Conservation (phyloP, 805 yeast genomes). For the Metschnikowia dekortorum region DNA sequence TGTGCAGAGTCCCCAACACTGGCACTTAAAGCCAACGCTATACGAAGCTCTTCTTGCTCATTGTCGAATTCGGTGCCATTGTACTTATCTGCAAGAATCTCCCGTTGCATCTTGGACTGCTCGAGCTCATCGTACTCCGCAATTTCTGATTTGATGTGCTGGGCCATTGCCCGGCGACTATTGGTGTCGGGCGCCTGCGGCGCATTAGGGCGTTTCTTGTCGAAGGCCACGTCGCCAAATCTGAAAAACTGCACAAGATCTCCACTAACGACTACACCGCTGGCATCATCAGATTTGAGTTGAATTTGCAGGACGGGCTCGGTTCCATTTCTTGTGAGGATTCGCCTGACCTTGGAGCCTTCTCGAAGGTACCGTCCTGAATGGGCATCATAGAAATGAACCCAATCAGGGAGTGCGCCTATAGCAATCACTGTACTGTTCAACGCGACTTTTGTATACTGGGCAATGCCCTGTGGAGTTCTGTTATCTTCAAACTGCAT, state of each 20-base stretch:
- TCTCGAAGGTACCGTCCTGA: constrained; percentile 17
- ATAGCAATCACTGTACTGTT: constrained; percentile 29
- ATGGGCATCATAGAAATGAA: constrained; percentile 18
- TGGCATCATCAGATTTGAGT: constrained; percentile 12
- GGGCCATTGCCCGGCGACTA: constrained; percentile 10
- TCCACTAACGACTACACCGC: constrained; percentile 17
- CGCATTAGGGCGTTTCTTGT: constrained; percentile 13
- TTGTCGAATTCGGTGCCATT: constrained; percentile 38
- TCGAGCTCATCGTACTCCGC: constrained; percentile 33
- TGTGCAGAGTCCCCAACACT: constrained; percentile 10
- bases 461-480: constrained; percentile 20
- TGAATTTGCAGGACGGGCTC: constrained; percentile 15
- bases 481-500: constrained; percentile 16
- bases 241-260: constrained; percentile 16
- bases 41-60: constrained; percentile 24
- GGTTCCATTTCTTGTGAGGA: constrained; percentile 11
- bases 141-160: constrained; percentile 29
- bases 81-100: constrained; percentile 37
- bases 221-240: constrained; percentile 11
- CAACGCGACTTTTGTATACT: constrained; percentile 27
- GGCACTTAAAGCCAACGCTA: constrained; percentile 24
- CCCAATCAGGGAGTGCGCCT: constrained; percentile 17
- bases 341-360: constrained; percentile 13
- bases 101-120: constrained; percentile 20
- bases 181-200: constrained; percentile 14